Conservation (phyloP, 1,284 basidiomycete genomes). For the Sporisorium sorghi region DNA sequence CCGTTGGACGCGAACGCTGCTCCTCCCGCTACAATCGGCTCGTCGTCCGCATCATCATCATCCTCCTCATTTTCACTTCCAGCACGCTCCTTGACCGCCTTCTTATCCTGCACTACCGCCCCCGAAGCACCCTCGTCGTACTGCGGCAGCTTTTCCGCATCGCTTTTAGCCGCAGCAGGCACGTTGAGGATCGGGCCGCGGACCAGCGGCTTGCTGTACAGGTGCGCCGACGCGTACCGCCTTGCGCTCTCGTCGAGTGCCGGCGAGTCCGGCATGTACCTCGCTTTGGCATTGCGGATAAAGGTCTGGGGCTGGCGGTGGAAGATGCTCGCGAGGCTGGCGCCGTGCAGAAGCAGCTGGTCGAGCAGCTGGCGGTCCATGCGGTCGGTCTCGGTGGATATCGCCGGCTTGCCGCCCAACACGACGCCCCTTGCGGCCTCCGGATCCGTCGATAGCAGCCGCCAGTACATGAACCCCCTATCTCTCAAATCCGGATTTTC, state of each 20-base stretch:
- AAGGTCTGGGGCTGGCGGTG: constrained; percentile 65
- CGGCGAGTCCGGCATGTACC: constrained; percentile 57
- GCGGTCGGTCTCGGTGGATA: constrained; percentile 96
- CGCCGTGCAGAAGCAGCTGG: constrained; percentile 65
- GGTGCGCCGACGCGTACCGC: constrained; percentile 53
- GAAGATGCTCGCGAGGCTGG: constrained; percentile 62
- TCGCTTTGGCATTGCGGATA: constrained; percentile 56
- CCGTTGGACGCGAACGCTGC: neutral
- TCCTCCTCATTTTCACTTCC: no score
- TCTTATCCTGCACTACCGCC: neutral
- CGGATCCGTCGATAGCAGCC: constrained; percentile 90
- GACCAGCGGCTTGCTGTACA: constrained; percentile 54
- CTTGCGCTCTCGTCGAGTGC: constrained; percentile 60
- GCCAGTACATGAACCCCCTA: constrained; percentile 99
- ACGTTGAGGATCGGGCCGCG: constrained; percentile 31
- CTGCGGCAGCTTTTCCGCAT: neutral
- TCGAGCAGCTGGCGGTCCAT: constrained; percentile 75
- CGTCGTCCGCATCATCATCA: neutral
- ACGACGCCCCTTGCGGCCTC: constrained; percentile 87
- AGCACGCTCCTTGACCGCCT: no score
- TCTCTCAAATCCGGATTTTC: constrained; percentile 97
- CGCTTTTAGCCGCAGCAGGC: neutral
- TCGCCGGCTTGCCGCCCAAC: constrained; percentile 91
- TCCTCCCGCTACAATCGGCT: neutral
- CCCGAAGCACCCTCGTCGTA: no score